Evolutionary conservation across 78 protist species (phyloP).

Genomic region (Dictyostelium intermedium): DNA sequence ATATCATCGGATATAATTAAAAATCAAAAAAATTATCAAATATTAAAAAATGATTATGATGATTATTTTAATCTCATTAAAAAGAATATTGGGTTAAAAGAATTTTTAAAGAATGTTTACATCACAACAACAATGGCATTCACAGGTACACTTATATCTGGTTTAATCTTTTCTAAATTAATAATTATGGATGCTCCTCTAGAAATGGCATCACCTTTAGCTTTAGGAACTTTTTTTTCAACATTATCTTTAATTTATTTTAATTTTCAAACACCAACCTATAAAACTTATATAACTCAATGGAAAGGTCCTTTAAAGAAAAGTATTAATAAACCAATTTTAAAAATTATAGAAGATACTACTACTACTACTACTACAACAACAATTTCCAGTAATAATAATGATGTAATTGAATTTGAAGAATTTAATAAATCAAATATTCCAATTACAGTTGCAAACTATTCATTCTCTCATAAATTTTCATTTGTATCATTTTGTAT

Average conservation of each 20-base stretch:
- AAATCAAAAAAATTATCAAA: background rate
- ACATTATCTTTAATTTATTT: background rate
- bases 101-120: background rate
- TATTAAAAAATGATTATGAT: background rate
- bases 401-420: background rate
- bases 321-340: background rate
- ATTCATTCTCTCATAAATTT: background rate
- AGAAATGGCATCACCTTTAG: background rate
- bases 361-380: no score
- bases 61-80: background rate
- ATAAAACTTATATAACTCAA: background rate
- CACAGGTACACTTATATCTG: background rate
- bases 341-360: no score
- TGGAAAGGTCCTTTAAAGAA: background rate
- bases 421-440: background rate
- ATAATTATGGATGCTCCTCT: background rate
- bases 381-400: no score
- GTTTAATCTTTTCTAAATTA: background rate
- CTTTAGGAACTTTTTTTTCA: background rate
- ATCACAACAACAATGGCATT: background rate
- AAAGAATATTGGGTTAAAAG: background rate
- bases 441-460: background rate
- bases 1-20: background rate
- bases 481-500: background rate
- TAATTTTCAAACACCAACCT: background rate